Percentiles rank a stretch among this genome's conserved stretches.
Conservation (phyloP, 2,329 filamentous ascomycete genomes). For the Blastomyces silverae region DNA sequence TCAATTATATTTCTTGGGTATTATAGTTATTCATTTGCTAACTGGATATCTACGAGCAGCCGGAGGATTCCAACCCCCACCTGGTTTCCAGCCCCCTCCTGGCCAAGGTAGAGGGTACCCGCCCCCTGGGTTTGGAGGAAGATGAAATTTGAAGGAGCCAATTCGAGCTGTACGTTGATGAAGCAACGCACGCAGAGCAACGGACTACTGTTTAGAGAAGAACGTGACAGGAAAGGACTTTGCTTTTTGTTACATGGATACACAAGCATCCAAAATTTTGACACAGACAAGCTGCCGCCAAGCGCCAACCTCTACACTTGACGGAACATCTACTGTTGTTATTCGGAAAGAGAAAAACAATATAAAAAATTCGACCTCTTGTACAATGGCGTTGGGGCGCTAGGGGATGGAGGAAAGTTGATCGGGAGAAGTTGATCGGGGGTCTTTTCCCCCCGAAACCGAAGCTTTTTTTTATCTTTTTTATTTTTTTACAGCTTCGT, state of each 20-base stretch:
- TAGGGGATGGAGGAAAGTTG: slow-evolving; percentile 32
- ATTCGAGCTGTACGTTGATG: neutral
- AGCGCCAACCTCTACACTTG: slow-evolving; percentile 20
- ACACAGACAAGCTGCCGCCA: neutral
- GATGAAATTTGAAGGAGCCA: slow-evolving; percentile 27
- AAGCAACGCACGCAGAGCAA: neutral
- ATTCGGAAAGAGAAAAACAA: neutral
- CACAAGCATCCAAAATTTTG: slow-evolving; percentile 1
- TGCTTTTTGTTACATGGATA: neutral
- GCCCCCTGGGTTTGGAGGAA: slow-evolving; percentile 46
- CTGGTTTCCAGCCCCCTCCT: slow-evolving; percentile 69
- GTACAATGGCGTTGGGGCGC: slow-evolving; percentile 40
- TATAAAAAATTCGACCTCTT: slow-evolving; percentile 27
- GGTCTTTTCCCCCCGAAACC: slow-evolving; percentile 16
- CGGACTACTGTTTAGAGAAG: neutral
- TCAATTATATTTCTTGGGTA: slow-evolving; percentile 17
- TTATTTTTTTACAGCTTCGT: neutral
- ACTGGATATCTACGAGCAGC: slow-evolving; percentile 42
- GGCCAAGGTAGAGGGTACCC: slow-evolving; percentile 48
- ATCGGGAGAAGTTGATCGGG: slow-evolving; percentile 20
- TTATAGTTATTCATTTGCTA: slow-evolving; percentile 25
- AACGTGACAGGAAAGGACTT: neutral
- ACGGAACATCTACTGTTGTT: slow-evolving; percentile 13
- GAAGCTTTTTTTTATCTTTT: neutral
- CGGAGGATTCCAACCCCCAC: slow-evolving; percentile 52